Evolutionary conservation across 2,329 filamentous ascomycete species (phyloP), one percentile per base, ranked within the genome.

Genomic region (Bipolaris victoriae): DNA sequence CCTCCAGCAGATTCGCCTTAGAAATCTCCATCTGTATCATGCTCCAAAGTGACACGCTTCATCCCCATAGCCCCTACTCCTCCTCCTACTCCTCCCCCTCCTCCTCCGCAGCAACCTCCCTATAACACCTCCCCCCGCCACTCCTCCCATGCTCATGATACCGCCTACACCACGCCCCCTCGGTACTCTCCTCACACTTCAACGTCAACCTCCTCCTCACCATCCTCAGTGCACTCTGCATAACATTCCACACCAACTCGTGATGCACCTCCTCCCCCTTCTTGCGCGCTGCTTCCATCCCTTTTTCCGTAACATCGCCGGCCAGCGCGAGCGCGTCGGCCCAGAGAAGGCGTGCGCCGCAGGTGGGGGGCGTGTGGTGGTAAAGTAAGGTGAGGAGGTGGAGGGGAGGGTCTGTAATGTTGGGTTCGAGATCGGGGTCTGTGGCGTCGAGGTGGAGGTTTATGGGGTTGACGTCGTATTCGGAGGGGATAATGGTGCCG

Each of bases 271-370:
- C 15, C 6, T 35, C 7, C 0, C 56, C 51, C 1, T 15, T 6
- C 18, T 43, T 39, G 2, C 40, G 56, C 26, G 57, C 51, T 1
- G 10, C 26, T 1, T 33, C 49, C 5, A 60, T 50, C 7, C 51
- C 33, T 1, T 53, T 15, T 18, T 69, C 65, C 2, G 66, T 35
- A n/a, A 51, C 43, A 1, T 55, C 31, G 4, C 73, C 73, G 7
- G 56, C 45, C 7, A 76, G 62, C 13, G 71, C 65, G 18, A 76
- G 59, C 1, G 71, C 61, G 37, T 76, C 73, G 0, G 71, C 71
- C 72, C 72, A 76, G 1, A 76, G 55, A 1, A 66, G n/a, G 4
- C 73, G 65, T 9, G 68, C 72, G 3, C 68, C 70, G 20, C 68
- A 68, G 1, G 41, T 36, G 1, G 37, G 13, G 0, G 41, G 7